Evolutionary conservation across 495 filamentous ascomycete genomes (phyloP).

Genomic region (Tuber indicum): DNA sequence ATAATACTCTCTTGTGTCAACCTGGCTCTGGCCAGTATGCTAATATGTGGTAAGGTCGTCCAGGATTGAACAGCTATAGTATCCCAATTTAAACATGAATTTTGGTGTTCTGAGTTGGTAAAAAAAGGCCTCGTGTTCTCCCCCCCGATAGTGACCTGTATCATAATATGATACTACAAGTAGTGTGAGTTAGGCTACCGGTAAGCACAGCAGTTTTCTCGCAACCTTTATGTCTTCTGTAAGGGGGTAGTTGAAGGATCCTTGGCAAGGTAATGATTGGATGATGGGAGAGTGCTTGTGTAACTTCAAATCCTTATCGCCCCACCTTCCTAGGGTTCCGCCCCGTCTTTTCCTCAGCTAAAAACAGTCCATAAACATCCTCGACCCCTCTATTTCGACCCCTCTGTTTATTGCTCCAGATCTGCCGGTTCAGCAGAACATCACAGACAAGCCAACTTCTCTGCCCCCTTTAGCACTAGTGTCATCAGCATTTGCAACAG

Average conservation of each 20-base stretch:
- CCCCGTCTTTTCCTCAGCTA: not conserved
- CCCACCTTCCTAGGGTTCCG: not conserved
- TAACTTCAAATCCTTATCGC: not conserved
- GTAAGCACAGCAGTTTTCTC: not conserved
- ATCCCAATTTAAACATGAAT: not conserved
- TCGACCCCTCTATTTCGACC: not conserved
- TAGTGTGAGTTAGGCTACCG: not conserved
- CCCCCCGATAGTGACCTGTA: not conserved
- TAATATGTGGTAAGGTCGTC: not conserved
- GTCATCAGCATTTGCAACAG: not conserved
- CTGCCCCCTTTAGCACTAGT: not conserved
- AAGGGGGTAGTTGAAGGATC: not conserved
- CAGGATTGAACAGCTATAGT: not conserved
- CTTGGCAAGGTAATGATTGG: not conserved
- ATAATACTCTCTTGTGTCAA: not conserved
- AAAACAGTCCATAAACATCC: not conserved
- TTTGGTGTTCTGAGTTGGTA: not conserved
- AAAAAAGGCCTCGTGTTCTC: not conserved
- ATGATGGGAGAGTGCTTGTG: not conserved
- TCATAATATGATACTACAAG: not conserved
- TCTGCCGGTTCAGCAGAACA: not conserved
- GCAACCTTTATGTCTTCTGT: not conserved
- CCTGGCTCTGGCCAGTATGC: not conserved
- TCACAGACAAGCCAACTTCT: not conserved
- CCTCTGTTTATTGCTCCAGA: not conserved